Evolutionary conservation across 495 filamentous ascomycete species (phyloP).

Genomic region (Lindgomyces ingoldianus): DNA sequence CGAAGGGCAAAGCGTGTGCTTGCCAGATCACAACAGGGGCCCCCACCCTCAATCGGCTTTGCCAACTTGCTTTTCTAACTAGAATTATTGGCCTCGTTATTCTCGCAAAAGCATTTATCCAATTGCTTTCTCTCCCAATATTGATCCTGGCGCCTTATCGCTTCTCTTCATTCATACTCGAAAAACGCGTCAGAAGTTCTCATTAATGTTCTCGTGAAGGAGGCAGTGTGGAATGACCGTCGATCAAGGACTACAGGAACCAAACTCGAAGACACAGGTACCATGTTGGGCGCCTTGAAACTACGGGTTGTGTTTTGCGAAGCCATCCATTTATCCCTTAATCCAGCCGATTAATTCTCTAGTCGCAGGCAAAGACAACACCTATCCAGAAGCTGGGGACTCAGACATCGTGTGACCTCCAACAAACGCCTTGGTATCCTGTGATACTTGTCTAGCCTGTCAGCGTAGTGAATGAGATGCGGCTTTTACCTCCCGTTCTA

Average conservation of each 20-base stretch:
- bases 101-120: neutral
- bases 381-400: neutral
- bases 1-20: conserved; percentile 12
- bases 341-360: neutral
- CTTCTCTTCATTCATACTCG: no score
- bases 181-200: no score
- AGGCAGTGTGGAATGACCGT: no score
- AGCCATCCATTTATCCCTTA: neutral
- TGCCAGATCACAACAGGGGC: neutral
- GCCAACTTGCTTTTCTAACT: neutral
- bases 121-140: neutral
- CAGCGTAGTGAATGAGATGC: no score
- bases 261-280: neutral
- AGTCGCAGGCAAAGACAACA: neutral
- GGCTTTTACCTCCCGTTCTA: no score
- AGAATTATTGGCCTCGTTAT: neutral
- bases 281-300: neutral
- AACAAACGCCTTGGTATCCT: neutral
- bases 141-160: neutral
- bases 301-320: neutral
- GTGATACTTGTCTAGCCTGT: neutral
- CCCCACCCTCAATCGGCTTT: neutral
- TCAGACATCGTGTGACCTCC: neutral
- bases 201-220: no score
- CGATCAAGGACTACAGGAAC: no score